Percentiles rank a stretch among this genome's conserved stretches.
Conservation (phyloP, 257 asterid genomes). For the Nicotiana otophora region DNA sequence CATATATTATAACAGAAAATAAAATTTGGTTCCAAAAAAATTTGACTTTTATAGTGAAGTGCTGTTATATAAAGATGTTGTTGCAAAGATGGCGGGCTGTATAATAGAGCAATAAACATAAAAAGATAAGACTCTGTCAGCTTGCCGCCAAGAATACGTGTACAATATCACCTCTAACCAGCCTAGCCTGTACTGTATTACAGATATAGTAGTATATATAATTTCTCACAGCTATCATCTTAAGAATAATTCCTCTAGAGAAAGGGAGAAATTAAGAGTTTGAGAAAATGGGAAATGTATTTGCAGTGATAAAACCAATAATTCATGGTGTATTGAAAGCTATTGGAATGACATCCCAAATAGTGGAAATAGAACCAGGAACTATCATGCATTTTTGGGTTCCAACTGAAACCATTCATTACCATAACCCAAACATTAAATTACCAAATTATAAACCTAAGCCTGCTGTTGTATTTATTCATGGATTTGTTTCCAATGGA, state of each 20-base stretch:
- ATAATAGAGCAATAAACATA: no score
- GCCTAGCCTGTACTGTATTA: not conserved
- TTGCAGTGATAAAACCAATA: not conserved
- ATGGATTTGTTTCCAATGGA: conserved; percentile 16
- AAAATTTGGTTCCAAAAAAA: no score
- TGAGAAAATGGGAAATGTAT: conserved; percentile 7
- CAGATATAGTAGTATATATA: no score
- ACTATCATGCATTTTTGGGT: conserved; percentile 21
- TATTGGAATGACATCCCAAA: not conserved
- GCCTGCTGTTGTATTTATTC: conserved; percentile 11
- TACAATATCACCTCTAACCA: not conserved
- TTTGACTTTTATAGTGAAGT: no score
- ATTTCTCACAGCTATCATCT: not conserved
- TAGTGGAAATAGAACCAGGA: conserved; percentile 22
- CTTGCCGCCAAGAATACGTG: no score
- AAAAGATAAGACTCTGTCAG: not conserved
- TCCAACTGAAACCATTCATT: not conserved
- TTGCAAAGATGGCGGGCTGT: no score
- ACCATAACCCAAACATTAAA: not conserved
- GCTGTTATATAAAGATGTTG: no score
- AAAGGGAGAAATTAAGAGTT: no score
- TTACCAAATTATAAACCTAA: not conserved
- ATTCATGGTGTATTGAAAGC: not conserved
- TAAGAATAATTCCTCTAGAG: not conserved
- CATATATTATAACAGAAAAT: no score